Conservation (phyloP, 2,329 filamentous ascomycete genomes). For the Alternaria ethzedia region DNA sequence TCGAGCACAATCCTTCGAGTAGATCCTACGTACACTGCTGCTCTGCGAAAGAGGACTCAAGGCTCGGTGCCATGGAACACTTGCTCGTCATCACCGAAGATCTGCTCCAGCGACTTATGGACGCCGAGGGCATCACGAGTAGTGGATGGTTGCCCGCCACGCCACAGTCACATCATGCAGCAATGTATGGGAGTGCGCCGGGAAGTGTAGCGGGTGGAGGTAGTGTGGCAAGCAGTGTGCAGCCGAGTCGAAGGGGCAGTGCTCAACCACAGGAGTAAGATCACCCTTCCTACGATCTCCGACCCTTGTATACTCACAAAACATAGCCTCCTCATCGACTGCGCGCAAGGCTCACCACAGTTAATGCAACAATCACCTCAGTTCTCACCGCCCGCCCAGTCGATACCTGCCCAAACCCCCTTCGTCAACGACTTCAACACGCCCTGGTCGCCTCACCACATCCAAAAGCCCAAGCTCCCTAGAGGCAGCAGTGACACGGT, state of each 20-base stretch:
- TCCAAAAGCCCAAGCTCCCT: slow-evolving; percentile 22
- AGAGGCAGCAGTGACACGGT: slow-evolving; percentile 34
- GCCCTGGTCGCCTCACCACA: slow-evolving; percentile 26
- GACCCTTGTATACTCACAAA: neutral
- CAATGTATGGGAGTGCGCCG: slow-evolving; percentile 25
- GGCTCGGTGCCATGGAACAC: slow-evolving; percentile 42
- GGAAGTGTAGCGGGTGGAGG: slow-evolving; percentile 22
- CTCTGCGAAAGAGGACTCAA: slow-evolving; percentile 40
- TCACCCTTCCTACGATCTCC: neutral
- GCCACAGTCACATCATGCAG: slow-evolving; percentile 42
- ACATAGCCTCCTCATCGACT: slow-evolving; percentile 8
- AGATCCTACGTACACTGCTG: slow-evolving; percentile 45
- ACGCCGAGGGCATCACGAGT: slow-evolving; percentile 42
- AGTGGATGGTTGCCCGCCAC: slow-evolving; percentile 46
- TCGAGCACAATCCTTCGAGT: slow-evolving; percentile 46
- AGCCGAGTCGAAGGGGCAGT: slow-evolving; percentile 34
- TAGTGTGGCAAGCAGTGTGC: slow-evolving; percentile 26
- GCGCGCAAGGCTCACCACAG: slow-evolving; percentile 6
- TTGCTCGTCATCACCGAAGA: slow-evolving; percentile 47
- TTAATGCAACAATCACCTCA: slow-evolving; percentile 4
- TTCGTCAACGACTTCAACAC: slow-evolving; percentile 29
- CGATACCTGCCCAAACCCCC: neutral
- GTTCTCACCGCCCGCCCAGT: neutral
- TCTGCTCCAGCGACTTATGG: slow-evolving; percentile 40
- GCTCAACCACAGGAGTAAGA: slow-evolving; percentile 36